A percentile compares a stretch with the other conserved stretches of the same genome.
Conservation (phyloP, 2,329 filamentous ascomycete species). For the Colletotrichum sp. region DNA sequence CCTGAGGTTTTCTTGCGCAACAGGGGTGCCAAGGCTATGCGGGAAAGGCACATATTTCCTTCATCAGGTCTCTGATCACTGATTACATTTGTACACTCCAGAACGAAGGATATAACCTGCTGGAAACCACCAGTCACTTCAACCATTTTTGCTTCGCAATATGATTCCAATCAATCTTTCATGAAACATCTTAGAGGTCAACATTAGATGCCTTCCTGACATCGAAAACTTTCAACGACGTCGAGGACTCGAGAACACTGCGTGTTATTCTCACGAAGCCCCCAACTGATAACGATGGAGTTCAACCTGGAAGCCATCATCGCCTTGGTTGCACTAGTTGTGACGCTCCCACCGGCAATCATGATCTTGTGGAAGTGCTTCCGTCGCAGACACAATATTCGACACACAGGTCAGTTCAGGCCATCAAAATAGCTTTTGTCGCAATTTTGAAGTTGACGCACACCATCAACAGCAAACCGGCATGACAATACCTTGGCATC, state of each 20-base stretch:
- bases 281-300: accelerated
- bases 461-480: accelerated
- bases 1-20: not conserved
- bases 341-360: not conserved
- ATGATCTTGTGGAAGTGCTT: not conserved
- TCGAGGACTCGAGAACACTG: not conserved
- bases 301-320: not conserved
- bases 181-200: not conserved
- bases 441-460: not conserved
- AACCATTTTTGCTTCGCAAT: accelerated
- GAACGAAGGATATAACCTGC: not conserved
- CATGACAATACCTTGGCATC: not conserved
- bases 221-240: accelerated
- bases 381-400: accelerated
- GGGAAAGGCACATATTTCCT: not conserved
- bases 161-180: not conserved
- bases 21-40: not conserved
- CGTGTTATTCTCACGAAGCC: accelerated
- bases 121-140: accelerated
- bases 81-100: not conserved
- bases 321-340: not conserved
- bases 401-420: not conserved
- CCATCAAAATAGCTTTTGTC: accelerated
- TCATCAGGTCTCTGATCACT: not conserved
- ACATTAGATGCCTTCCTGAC: accelerated